Base-by-base conservation (phyloP, 1,284 basidiomycete genomes). In the Sphaerobolus stellatus region DNA sequence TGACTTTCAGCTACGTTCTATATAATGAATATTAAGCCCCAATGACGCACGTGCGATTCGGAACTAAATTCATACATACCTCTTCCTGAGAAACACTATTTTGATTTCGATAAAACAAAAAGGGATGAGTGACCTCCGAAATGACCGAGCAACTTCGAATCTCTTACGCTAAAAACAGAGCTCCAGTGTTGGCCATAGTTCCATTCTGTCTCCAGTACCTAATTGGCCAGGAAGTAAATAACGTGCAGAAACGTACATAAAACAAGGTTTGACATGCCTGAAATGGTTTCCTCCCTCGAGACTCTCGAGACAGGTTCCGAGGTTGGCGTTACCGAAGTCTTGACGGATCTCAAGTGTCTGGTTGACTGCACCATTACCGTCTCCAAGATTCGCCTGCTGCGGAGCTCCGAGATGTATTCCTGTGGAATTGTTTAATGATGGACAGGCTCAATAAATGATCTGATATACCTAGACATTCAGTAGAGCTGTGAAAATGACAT, bases 311-410 rank as follows among this genome's bases (percentile, higher is more conserved):
- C 61, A 62, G 16, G 59, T 61, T 31, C 59, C 61, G 24, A 61
- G 24, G 29, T n/a, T 25, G 14, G 44, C 43, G 50, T 54, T 49
- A 20, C 55, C 57, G 38, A 57, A 64, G 46, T 61, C 57, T 30
- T 58, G 49, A 34, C 63, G 52, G 28, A 59, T 44, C 54, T 62
- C 62, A 30, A 43, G 41, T n/a, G 50, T 31, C 45, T 64, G 59
- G 33, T 64, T 52, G 16, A 53, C 24, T 18, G 27, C 48, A 20
- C 63, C 63, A 22, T 59, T 54, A 5, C 61, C 62, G 40, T 64
- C 62, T n/a, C 60, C 62, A 27, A 61, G 54, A 29, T 62, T 62
- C 11, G 63, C 63, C 16, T 40, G 54, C 57, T 63, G 62, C 16
- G 53, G 45, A 16, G 30, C 53, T 25, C 63, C 63, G 31, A 48